Conservation (phyloP, 2,329 filamentous ascomycete genomes). For the Fusarium sp. region DNA sequence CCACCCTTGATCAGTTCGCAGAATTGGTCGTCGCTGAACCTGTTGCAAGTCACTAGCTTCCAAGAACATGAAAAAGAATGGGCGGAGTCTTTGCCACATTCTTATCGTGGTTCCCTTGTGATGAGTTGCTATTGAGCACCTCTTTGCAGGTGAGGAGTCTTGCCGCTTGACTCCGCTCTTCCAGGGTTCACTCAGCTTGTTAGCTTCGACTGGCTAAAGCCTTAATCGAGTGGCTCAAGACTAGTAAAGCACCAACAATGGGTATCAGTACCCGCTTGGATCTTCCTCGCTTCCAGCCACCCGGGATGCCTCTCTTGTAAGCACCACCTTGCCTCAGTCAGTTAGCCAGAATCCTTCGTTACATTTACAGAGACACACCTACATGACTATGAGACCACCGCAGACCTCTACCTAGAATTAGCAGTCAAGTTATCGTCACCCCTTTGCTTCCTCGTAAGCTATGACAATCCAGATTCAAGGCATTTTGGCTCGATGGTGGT, state of each 20-base stretch:
- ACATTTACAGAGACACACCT: constrained; percentile 7
- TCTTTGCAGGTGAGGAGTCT: neutral
- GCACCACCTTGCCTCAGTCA: constrained; percentile 2
- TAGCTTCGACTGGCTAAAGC: neutral
- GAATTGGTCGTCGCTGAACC: neutral
- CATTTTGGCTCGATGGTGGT: constrained; percentile 14
- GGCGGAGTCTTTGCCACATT: constrained; percentile 10
- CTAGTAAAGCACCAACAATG: neutral
- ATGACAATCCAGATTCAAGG: constrained; percentile 12
- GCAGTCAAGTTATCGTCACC: constrained; percentile 27
- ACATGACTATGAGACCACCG: neutral
- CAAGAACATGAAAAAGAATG: neutral
- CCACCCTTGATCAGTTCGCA: neutral
- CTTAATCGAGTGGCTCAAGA: neutral
- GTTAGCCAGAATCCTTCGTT: constrained; percentile 5
- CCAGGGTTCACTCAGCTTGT: neutral
- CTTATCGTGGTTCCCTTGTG: neutral
- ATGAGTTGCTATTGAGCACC: neutral
- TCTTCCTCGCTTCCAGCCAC: constrained; percentile 31
- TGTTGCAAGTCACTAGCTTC: neutral
- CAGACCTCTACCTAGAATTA: neutral
- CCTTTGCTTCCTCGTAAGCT: constrained; percentile 15
- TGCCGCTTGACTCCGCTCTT: constrained; percentile 4
- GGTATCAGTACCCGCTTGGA: neutral
- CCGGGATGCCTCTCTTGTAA: constrained; percentile 14